Evolutionary conservation across 129 eudicot genomes (phyloP), one percentile per base, ranked within the genome.

Genomic region (Oenanthe sinensis): DNA sequence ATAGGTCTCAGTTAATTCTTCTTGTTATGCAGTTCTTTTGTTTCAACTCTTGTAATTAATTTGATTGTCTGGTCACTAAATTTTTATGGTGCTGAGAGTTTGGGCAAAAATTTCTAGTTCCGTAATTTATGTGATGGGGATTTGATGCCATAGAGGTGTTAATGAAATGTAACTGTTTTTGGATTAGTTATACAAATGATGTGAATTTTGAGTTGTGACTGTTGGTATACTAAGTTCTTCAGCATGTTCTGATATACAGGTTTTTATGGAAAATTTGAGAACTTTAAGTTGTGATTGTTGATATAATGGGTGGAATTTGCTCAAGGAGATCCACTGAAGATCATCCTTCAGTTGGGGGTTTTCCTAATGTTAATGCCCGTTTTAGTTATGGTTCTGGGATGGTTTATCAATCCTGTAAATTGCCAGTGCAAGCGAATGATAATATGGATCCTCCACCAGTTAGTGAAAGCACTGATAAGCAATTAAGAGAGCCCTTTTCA

Each of bases 271-370:
- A 55, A 78, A 79, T 78, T 85, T 30, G 80, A 52, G 78, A 77
- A 65, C 24, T 84, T 5, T 17, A 33, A 8, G 67, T 39, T 54
- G 62, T 28, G 43, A 47, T 70, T 80, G 71, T 47, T 10, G 37
- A 68, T 72, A 60, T 50, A 78, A 93, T 94, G 98, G 98, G 98
- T 80, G 98, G 98, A 79, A 47, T 91, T 63, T 91, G 97, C 87
- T 93, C 98, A n/a, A 88, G 89, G 83, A 91, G 93, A 83, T 84
- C 98, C 77, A 91, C 92, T 1, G 85, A 84, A 43, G 97, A 93
- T 58, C 46, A 79, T 82, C 75, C 84, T 67, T 81, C 87, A 52
- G 78, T 76, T 62, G 79, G 89, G 71, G 79, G 78, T 52, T 78
- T 84, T 79, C 87, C 89, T 6, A 86, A 86, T 75, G 88, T 85